Evolutionary conservation across 441 rosid species (phyloP).

Genomic region (Iberis amara): DNA sequence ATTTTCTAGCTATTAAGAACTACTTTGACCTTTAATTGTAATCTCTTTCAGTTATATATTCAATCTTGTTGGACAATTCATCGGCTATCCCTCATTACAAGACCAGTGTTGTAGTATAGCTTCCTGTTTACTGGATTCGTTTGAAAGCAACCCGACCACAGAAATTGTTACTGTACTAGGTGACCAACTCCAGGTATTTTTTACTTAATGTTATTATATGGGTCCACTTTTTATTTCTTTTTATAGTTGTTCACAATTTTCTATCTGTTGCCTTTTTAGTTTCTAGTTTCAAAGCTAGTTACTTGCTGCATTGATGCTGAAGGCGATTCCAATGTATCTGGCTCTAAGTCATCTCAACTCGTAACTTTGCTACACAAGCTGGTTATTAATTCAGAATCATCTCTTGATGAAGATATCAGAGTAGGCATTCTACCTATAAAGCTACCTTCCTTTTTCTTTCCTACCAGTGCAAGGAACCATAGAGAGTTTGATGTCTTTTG

Average conservation of each 20-base stretch:
- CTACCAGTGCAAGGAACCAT: slow-evolving; percentile 15
- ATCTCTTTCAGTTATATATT: slow-evolving; percentile 67
- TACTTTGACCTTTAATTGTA: slow-evolving; percentile 24
- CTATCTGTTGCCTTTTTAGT: slow-evolving; percentile 38
- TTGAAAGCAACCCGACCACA: slow-evolving; percentile 54
- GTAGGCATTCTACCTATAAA: slow-evolving; percentile 40
- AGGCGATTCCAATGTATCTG: slow-evolving; percentile 40
- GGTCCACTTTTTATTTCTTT: slow-evolving; percentile 1
- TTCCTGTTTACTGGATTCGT: slow-evolving; percentile 54
- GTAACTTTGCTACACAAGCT: slow-evolving; percentile 64
- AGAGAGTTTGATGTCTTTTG: slow-evolving; percentile 12
- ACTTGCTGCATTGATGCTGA: slow-evolving; percentile 61
- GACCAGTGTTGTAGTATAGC: slow-evolving; percentile 83
- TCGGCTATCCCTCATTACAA: slow-evolving; percentile 62
- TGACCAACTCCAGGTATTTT: slow-evolving; percentile 86
- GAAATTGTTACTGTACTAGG: slow-evolving; percentile 72
- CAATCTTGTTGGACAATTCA: slow-evolving; percentile 82
- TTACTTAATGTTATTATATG: slow-evolving; percentile 21
- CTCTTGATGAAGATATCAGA: slow-evolving; percentile 69
- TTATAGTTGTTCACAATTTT: slow-evolving; percentile 12
- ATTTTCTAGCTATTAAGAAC: not conserved
- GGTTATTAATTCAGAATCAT: slow-evolving; percentile 58
- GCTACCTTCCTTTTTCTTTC: slow-evolving; percentile 19
- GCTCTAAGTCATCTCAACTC: slow-evolving; percentile 49
- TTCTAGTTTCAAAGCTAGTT: slow-evolving; percentile 92